Evolutionary conservation across 805 yeast species (phyloP).

Genomic region (Candida oleophila): DNA sequence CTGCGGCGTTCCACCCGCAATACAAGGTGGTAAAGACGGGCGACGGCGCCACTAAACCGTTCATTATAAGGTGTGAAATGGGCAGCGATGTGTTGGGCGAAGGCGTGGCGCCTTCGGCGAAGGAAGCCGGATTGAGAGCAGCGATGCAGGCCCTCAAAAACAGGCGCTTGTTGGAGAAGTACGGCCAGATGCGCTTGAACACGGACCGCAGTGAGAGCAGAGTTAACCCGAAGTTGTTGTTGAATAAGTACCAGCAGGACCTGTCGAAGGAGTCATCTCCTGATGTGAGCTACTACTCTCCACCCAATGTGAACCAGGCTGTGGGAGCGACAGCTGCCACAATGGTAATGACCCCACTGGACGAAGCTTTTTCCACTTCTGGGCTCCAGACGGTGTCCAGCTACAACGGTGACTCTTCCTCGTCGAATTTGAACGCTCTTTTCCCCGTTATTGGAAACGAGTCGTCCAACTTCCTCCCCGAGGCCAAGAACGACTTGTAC

Average conservation of each 20-base stretch:
- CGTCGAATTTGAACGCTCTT: constrained; percentile 1
- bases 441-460: constrained; percentile 30
- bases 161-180: constrained; percentile 60
- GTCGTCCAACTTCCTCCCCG: constrained; percentile 23
- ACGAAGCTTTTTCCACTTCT: constrained; percentile 1
- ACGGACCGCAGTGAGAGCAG: constrained; percentile 18
- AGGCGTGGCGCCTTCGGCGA: constrained; percentile 68
- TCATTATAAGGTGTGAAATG: constrained; percentile 64
- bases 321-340: constrained; percentile 1
- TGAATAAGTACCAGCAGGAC: constrained; percentile 4
- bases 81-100: constrained; percentile 65
- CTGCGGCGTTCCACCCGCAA: constrained; percentile 61
- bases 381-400: too few species aligned
- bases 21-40: constrained; percentile 51
- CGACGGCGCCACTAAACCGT: constrained; percentile 49
- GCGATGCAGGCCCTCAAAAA: constrained; percentile 77
- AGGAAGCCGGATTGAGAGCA: constrained; percentile 80
- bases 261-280: constrained; percentile 1
- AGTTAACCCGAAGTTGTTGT: constrained; percentile 2
- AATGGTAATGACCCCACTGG: constrained; percentile 8
- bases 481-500: constrained; percentile 40
- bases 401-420: neutral
- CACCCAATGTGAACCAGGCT: constrained; percentile 3
- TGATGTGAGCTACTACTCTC: neutral
- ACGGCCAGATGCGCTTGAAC: constrained; percentile 48